Evolutionary conservation across 495 filamentous ascomycete genomes (phyloP).

Genomic region (Daldinia loculata): DNA sequence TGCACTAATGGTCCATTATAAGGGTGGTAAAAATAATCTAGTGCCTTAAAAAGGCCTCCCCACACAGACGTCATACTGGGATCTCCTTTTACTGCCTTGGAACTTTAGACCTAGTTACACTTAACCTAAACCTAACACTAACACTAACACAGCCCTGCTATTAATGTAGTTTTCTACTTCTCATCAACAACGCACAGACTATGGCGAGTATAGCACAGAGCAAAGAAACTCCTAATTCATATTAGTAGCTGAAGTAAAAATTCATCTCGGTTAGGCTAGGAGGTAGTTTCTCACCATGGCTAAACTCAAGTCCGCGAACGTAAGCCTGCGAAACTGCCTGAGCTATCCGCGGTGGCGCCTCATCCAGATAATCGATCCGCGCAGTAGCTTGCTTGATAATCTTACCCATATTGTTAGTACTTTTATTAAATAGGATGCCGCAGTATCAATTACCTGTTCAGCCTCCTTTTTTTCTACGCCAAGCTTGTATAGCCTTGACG

Average conservation of each 20-base stretch:
- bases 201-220: slow-evolving; percentile 27
- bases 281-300: slow-evolving; percentile 38
- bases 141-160: neutral
- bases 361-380: slow-evolving; percentile 61
- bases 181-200: slow-evolving; percentile 14
- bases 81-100: no score
- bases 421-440: neutral
- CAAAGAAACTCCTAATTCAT: slow-evolving; percentile 18
- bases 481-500: slow-evolving; percentile 35
- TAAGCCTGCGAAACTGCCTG: slow-evolving; percentile 47
- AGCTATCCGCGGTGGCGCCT: slow-evolving; percentile 49
- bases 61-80: neutral
- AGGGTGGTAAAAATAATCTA: neutral
- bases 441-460: slow-evolving; percentile 33
- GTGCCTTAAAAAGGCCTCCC: slow-evolving; percentile 3
- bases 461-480: slow-evolving; percentile 38
- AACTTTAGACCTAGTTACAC: no score
- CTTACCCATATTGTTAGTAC: slow-evolving; percentile 22
- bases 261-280: neutral
- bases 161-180: slow-evolving; percentile 14
- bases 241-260: slow-evolving; percentile 1
- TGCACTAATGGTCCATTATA: no score
- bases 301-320: slow-evolving; percentile 50
- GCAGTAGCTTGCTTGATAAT: slow-evolving; percentile 53
- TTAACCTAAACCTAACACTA: no score